Evolutionary conservation across 306 rosid species (phyloP), one percentile per base, ranked within the genome.

Genomic region (Arachis hypogaea): DNA sequence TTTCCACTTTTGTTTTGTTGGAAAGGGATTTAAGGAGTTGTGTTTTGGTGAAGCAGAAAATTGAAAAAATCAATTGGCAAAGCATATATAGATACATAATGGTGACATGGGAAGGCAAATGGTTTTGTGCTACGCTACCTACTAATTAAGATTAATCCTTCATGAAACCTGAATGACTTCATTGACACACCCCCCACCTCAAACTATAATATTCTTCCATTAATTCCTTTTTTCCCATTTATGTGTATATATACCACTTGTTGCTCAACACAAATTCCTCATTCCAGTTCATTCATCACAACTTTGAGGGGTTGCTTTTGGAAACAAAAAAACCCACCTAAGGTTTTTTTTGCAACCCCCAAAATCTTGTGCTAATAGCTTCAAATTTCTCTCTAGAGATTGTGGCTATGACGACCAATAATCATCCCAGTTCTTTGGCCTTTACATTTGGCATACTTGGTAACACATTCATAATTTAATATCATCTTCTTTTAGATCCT

Each of bases 381-480:
- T 22, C 28, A 22, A 22, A 22, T 22, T 22, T 33, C 38, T 33
- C 4, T 33, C 60, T 38, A 36, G 68, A 63, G 70, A 61, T 6
- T 12, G 83, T 91, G 90, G 63, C 87, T 10, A 4, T 69, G 7
- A 14, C 81, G 60, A 71, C 50, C 67, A 28, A 40, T 64, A 28
- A 40, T 64, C 72, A 40, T 67, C 72, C 74, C 7, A 82, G 73
- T 74, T 47, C 63, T 10, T 77, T 73, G 79, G 72, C 86, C 59
- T 66, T 82, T 66, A 65, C 77, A 22, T 93, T 90, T 79, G 98
- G 98, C 68, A 44, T 93, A 54, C 75, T 93, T 10, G 98, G 98
- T 93, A 87, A 71, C 63, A 12, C 3, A 7, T 50, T 7, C 28
- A 29, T 11, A 5, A n/a, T 11, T 1, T 16, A 33, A 41, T 56